Evolutionary conservation across 352 stramenopile genomes (phyloP).

Genomic region (Phytophthora parvispora): DNA sequence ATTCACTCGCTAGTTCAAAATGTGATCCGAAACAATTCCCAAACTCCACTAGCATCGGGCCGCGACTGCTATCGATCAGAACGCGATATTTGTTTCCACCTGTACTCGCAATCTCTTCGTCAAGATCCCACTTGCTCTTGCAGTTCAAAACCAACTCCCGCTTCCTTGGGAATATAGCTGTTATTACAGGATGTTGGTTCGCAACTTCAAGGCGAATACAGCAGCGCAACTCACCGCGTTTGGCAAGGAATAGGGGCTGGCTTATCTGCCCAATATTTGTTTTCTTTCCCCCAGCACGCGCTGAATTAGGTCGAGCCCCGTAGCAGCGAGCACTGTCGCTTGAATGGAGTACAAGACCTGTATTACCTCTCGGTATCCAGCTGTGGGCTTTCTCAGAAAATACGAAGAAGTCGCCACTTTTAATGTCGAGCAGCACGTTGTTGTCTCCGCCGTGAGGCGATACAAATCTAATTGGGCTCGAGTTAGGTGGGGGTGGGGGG

Average conservation of each 20-base stretch:
- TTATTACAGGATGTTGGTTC: constrained; percentile 48
- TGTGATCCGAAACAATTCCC: constrained; percentile 80
- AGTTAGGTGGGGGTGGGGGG: constrained; percentile 36
- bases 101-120: constrained; percentile 81
- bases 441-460: constrained; percentile 18
- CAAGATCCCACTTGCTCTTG: constrained; percentile 83
- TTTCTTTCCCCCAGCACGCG: constrained; percentile 66
- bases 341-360: constrained; percentile 71
- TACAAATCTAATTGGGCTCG: constrained; percentile 18
- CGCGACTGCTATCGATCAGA: constrained; percentile 78
- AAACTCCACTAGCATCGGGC: constrained; percentile 86
- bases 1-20: constrained; percentile 67
- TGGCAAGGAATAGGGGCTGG: constrained; percentile 53
- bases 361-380: constrained; percentile 84
- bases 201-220: constrained; percentile 70
- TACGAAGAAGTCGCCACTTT: constrained; percentile 78
- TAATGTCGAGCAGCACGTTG: constrained; percentile 75
- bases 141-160: constrained; percentile 79
- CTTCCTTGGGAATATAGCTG: constrained; percentile 33
- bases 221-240: constrained; percentile 72
- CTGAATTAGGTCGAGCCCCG: constrained; percentile 68
- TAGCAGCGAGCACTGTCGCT: constrained; percentile 71
- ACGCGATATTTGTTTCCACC: constrained; percentile 82
- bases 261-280: constrained; percentile 39
- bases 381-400: constrained; percentile 40